These are phyloP conservation scores for Daldinia decipiens DNA, from an alignment of 495 filamentous ascomycete genomes.

Conservation along the genomic window DNA sequence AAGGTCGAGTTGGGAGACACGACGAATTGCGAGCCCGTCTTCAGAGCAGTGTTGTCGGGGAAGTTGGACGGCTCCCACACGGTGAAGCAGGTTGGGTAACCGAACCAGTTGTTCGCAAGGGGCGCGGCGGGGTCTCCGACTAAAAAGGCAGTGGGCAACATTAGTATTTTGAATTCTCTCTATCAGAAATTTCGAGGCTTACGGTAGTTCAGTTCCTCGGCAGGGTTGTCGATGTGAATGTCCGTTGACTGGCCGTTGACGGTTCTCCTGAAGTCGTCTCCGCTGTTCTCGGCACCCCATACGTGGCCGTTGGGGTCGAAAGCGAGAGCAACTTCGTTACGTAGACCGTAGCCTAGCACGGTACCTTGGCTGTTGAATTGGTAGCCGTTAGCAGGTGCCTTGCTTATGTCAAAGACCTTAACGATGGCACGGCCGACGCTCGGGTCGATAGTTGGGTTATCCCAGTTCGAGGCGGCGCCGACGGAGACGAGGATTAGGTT, in stretches of 20 bases:
- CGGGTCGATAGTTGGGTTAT: conserved; percentile 58
- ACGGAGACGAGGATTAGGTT: conserved; percentile 64
- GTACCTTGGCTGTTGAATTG: conserved; percentile 63
- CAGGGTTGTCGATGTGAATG: conserved; percentile 74
- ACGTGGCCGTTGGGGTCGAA: conserved; percentile 67
- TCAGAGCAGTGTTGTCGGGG: conserved; percentile 55
- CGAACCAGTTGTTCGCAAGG: conserved; percentile 60
- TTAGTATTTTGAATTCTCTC: background rate
- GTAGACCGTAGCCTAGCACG: conserved; percentile 71
- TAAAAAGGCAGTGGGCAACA: conserved; percentile 44
- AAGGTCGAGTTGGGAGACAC: conserved; percentile 56
- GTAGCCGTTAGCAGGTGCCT: conserved; percentile 54
- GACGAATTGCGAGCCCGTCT: conserved; percentile 62
- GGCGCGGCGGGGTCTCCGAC: conserved; percentile 64
- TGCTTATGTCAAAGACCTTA: conserved; percentile 68
- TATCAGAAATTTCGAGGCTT: conserved; percentile 48
- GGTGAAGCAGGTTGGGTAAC: conserved; percentile 73
- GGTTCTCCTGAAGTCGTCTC: conserved; percentile 66
- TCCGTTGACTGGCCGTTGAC: conserved; percentile 60
- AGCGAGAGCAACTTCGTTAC: conserved; percentile 72
- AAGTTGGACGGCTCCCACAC: conserved; percentile 65
- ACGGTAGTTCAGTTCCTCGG: conserved; percentile 76
- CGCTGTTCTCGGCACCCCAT: conserved; percentile 74
- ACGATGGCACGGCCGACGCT: conserved; percentile 67
- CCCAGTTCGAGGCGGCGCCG: conserved; percentile 68